Evolutionary conservation across 805 yeast genomes (phyloP), one percentile per base, ranked within the genome.

Genomic region (Cyberlindnera sargentensis): DNA sequence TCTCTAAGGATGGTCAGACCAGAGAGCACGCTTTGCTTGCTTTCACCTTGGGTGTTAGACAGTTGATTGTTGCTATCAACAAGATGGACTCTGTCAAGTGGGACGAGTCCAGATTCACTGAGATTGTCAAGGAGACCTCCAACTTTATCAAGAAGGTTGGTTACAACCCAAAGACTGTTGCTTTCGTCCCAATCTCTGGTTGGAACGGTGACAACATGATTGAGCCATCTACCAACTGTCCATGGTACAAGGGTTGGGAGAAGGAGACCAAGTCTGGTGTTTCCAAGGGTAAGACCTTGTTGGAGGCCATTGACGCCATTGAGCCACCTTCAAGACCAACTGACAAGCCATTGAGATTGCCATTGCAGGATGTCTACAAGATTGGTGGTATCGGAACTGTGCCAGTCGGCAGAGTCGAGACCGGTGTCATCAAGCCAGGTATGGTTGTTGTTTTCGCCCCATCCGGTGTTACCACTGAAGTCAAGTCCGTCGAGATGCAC

Each of bases 201-300:
- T 84, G 90, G 90, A 83, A 84, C 77, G 93, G 93, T 78, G 93
- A 84, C 76, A 84, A 84, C 88, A 84, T 84, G 93, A 80, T 84
- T 70, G 91, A 84, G 74, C 63, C 84, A 42, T 80, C 89, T 60
- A 45, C 82, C 60, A 84, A 84, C 85, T 80, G 85, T 72, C 78
- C 87, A 66, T 84, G 93, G 93, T 84, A 84, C 87, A 84, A 84
- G 82, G 93, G 91, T 64, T 84, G 93, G 93, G 73, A 73, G 65
- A 83, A 82, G 78, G 90, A 84, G 76, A 80, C 87, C 84, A 83
- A 82, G 76, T 72, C 80, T 61, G 87, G 85, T 93, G 26, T 70
- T 36, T 34, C 39, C 38, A 76, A 82, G 74, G 91, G 91, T 75
- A 83, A 83, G 82, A 84, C 91, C 65, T 78, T 84, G 63, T 80